Base-by-base conservation (phyloP, 2,329 filamentous ascomycete genomes). In the Lasiodiplodia sp. region DNA sequence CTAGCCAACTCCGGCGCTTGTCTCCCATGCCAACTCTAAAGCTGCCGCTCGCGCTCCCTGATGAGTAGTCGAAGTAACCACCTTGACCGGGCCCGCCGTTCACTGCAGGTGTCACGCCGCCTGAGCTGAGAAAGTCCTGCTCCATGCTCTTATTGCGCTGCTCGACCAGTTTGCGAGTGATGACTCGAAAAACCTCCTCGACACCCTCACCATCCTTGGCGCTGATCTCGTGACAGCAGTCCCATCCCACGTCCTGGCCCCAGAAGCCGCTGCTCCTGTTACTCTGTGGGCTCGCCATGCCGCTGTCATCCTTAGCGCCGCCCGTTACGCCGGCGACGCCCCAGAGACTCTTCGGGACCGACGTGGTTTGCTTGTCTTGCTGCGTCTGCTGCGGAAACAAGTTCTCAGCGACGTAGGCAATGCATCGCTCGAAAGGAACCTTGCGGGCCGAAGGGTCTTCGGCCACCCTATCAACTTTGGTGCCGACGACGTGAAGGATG, bases 151-250 rank as follows among this genome's bases (percentile, higher is more conserved):
- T 84, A 53, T 90, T 84, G 69, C 85, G 83, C 75, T 95, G 88
- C 82, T 97, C 95, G 5, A 91, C 89, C 21, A 91, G 81, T 81
- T 97, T 97, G 75, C 96, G 85, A 10, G 94, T 96, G 56, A 94
- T 91, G 31, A 97, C 93, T 1, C 95, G 87, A 75, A 98, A 98
- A 0, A 99, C 94, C 80, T 98, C 96, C 74, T 98, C 96, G 21
- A 99, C 94, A 21, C 95, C 95, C 83, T 97, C 94, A 68, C 94
- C 94, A 75, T 91, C 94, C 84, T 96, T 95, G 58, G 95, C 94
- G 73, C 91, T 94, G 76, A 99, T 95, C 83, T 99, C 96, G 80
- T 98, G 96, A 79, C 95, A 98, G 71, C 94, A 96, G 76, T 97
- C 94, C 94, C 95, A 98, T 65, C 94, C 94, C 6, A 94, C 90